Evolutionary conservation across 2,329 filamentous ascomycete genomes (phyloP).

Genomic region (Falciphora oryzae): DNA sequence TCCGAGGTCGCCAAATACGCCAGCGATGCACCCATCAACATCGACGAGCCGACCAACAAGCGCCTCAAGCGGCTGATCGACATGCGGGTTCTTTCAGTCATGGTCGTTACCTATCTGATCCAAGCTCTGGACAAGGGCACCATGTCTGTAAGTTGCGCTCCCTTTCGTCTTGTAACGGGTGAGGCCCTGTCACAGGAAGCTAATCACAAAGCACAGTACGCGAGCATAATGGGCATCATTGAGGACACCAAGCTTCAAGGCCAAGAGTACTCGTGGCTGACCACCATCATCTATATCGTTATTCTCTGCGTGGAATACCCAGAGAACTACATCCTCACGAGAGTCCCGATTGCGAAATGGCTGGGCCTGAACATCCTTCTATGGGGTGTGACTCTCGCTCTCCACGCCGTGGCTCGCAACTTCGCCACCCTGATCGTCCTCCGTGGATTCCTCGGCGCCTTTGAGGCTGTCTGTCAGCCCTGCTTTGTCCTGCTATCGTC

Average conservation of each 20-base stretch:
- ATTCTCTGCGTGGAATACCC: slow-evolving; percentile 68
- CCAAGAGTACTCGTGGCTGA: slow-evolving; percentile 61
- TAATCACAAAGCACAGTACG: not conserved
- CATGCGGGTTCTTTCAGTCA: slow-evolving; percentile 48
- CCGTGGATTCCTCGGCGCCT: slow-evolving; percentile 62
- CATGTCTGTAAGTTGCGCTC: slow-evolving; percentile 20
- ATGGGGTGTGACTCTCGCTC: slow-evolving; percentile 57
- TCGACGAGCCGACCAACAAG: slow-evolving; percentile 44
- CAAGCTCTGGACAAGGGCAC: slow-evolving; percentile 49
- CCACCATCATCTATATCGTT: slow-evolving; percentile 68
- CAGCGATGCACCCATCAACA: slow-evolving; percentile 35
- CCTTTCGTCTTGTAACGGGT: slow-evolving; percentile 30
- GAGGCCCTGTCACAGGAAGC: not conserved
- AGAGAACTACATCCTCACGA: slow-evolving; percentile 47
- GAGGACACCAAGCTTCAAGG: slow-evolving; percentile 23
- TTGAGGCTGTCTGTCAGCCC: slow-evolving; percentile 65
- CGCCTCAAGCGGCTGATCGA: slow-evolving; percentile 51
- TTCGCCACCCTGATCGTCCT: slow-evolving; percentile 55
- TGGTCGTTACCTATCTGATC: slow-evolving; percentile 56
- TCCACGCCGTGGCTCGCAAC: slow-evolving; percentile 54
- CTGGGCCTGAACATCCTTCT: slow-evolving; percentile 56
- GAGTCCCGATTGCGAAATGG: slow-evolving; percentile 63
- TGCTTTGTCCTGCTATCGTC: slow-evolving; percentile 60
- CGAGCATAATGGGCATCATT: slow-evolving; percentile 35
- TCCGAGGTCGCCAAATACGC: slow-evolving; percentile 53